Evolutionary conservation across 2,329 filamentous ascomycete species (phyloP).

Genomic region (Aspergillus quadricinctus): DNA sequence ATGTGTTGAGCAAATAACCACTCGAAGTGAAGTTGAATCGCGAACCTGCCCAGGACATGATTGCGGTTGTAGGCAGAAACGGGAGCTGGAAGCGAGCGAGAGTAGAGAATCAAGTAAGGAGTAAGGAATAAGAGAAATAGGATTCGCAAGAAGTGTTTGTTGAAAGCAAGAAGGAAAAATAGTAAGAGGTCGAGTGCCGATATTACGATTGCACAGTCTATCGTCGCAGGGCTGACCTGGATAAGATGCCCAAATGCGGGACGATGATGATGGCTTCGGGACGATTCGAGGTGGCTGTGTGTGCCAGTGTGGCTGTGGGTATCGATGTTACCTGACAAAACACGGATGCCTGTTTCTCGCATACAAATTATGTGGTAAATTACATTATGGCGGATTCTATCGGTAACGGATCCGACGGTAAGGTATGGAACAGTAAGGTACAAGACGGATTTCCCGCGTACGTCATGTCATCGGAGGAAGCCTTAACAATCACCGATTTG

Average conservation of each 20-base stretch:
- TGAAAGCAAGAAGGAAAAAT: background rate
- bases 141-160: background rate
- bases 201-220: background rate
- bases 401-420: background rate
- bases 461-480: background rate
- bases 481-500: background rate
- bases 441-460: background rate
- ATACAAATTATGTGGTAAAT: background rate
- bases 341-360: background rate
- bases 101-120: background rate
- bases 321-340: background rate
- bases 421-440: background rate
- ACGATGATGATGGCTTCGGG: slow-evolving; percentile 3
- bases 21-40: slow-evolving; percentile 1
- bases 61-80: slow-evolving; percentile 25
- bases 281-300: slow-evolving; percentile 10
- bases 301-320: slow-evolving; percentile 14
- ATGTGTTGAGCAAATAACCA: background rate
- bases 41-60: slow-evolving; percentile 69
- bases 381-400: background rate
- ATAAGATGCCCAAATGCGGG: slow-evolving; percentile 13
- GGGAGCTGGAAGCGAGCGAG: background rate
- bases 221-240: background rate
- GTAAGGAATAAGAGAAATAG: background rate
- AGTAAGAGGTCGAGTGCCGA: background rate